Evolutionary conservation across 345 rosid species (phyloP).

Genomic region (Corchorus capsularis): DNA sequence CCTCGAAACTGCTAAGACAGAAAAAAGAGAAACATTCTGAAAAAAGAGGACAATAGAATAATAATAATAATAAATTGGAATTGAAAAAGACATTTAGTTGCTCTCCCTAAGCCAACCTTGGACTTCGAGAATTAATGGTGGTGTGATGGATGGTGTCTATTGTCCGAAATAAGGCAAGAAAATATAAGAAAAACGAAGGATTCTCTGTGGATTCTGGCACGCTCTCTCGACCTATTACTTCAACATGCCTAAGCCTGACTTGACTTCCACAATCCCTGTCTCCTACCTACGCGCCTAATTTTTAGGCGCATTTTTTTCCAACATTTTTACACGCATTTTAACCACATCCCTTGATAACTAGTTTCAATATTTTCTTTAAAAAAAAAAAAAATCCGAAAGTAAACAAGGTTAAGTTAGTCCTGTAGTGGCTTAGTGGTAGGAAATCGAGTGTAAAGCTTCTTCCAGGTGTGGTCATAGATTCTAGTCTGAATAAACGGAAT

Average conservation of each 20-base stretch:
- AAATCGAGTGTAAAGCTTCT: too few species aligned
- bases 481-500: too few species aligned
- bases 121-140: conserved; percentile 12
- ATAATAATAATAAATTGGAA: background rate
- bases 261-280: conserved; percentile 4
- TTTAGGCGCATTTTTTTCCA: too few species aligned
- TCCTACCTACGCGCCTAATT: too few species aligned
- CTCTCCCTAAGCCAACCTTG: background rate
- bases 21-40: background rate
- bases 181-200: background rate
- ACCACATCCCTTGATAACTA: too few species aligned
- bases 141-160: background rate
- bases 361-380: too few species aligned
- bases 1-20: conserved; percentile 8
- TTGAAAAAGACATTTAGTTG: background rate
- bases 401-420: too few species aligned
- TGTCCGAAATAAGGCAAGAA: background rate
- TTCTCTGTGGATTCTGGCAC: conserved; percentile 26
- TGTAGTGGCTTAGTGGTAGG: too few species aligned
- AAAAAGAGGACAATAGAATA: background rate
- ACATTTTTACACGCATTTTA: too few species aligned
- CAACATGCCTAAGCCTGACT: background rate
- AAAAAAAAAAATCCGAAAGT: too few species aligned
- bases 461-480: too few species aligned
- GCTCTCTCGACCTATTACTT: conserved; percentile 18